Percentiles rank a stretch among this genome's conserved stretches.
phyloP scores from a whole-genome alignment of 306 rosid species.

The Lablab purpureus region DNA sequence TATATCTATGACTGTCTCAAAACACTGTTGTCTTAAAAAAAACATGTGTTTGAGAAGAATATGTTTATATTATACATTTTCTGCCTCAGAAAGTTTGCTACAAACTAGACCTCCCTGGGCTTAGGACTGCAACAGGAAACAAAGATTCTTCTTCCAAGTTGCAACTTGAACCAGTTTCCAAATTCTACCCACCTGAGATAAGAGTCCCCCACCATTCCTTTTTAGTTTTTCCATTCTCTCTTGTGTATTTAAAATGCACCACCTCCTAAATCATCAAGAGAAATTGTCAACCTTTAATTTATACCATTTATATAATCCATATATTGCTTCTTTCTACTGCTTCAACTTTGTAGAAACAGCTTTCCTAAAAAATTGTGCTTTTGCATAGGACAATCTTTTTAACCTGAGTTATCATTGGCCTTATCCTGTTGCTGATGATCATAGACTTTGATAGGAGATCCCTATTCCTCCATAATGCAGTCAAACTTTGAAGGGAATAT shows the following conservation, averaged over 20 bases:
- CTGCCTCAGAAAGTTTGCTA: constrained; percentile 7
- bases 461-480: background rate
- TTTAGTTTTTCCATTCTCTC: background rate
- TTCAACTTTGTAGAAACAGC: constrained; percentile 9
- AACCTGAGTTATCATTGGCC: background rate
- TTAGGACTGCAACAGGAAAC: constrained; percentile 3
- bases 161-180: constrained; percentile 22
- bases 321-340: background rate
- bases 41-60: no score
- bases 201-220: constrained; percentile 1
- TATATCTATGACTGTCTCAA: no score
- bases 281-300: constrained; percentile 11
- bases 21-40: no score
- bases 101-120: background rate
- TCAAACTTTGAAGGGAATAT: constrained; percentile 27
- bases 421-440: constrained; percentile 15
- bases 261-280: background rate
- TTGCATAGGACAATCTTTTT: constrained; percentile 7
- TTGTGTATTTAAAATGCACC: constrained; percentile 11
- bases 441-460: background rate
- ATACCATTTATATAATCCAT: background rate
- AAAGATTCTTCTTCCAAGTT: constrained; percentile 27
- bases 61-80: background rate
- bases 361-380: constrained; percentile 10
- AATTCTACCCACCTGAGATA: constrained; percentile 10